phyloP scores from a whole-genome alignment of 495 filamentous ascomycete species.

The Aspergillus asperescens region DNA sequence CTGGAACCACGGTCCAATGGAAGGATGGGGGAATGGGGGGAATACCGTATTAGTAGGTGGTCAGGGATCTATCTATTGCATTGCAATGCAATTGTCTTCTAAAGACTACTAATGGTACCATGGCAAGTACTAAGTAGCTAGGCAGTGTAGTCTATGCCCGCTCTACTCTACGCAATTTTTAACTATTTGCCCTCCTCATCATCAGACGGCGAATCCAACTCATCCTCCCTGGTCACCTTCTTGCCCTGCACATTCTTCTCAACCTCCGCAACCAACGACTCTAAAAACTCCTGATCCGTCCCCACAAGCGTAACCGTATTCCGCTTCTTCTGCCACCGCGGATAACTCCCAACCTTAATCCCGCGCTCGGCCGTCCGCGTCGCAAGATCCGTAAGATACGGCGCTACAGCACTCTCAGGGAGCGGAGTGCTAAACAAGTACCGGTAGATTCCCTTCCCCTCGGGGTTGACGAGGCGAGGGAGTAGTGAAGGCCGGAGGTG shows the following conservation, averaged over 20 bases:
- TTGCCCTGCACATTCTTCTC: conserved; percentile 56
- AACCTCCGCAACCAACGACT: conserved; percentile 55
- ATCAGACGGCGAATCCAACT: conserved; percentile 47
- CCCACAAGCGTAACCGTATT: conserved; percentile 94
- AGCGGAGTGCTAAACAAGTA: conserved; percentile 82
- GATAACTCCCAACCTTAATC: conserved; percentile 96
- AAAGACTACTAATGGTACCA: no score
- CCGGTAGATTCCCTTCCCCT: conserved; percentile 70
- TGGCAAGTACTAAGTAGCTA: no score
- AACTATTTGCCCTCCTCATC: conserved; percentile 20
- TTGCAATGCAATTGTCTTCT: no score
- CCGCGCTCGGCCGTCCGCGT: conserved; percentile 61
- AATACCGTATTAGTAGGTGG: no score
- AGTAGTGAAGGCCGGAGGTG: conserved; percentile 65
- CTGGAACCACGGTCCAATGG: no score
- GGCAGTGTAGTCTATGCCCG: no score
- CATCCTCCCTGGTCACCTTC: conserved; percentile 52
- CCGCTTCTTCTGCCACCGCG: conserved; percentile 77
- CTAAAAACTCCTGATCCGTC: conserved; percentile 56
- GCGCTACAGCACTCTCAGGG: conserved; percentile 77
- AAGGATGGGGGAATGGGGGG: no score
- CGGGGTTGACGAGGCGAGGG: conserved; percentile 67
- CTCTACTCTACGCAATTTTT: no score
- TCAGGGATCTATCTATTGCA: no score
- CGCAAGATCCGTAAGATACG: conserved; percentile 75